Base-by-base conservation (phyloP, 352 stramenopile genomes). In the Pythium aristosporum region DNA sequence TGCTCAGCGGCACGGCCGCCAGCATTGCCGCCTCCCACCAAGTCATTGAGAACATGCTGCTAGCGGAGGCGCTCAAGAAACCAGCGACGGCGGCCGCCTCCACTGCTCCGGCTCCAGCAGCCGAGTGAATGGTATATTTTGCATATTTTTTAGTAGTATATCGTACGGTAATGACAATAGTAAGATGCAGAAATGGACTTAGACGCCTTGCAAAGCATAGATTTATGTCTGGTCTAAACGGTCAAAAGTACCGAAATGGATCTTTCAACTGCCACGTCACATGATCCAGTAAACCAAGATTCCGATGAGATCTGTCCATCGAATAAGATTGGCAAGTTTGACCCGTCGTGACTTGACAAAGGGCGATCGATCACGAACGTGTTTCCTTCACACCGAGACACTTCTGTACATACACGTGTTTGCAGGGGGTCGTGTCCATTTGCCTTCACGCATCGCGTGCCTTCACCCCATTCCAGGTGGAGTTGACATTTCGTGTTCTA, bases 41-140 rank as follows among this genome's bases (percentile, higher is more conserved):
- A 28, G 43, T 68, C 15, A 72, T 72, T 36, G 66, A 72, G 36
- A 68, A 72, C 37, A 65, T 72, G 53, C 66, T 72, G 55, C 47
- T 71, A n/a, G 21, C 30, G 41, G 64, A 71, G 44, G 37, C 54
- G 44, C 54, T 67, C 52, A 67, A 67, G 61, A 58, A 61, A 21
- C 32, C 32, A 8, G 44, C 59, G 2, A 55, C 60, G 25, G 1
- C 57, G n/a, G 42, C 12, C 13, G 47, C 47, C 36, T 11, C 41
- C 28, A 48, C 16, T 11, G 47, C 56, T n/a, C 16, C 18, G 9
- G 44, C 44, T 23, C 1, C 54, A 39, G 42, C 43, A 42, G 41
- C 11, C 12, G 28, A 41, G 12, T 30, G 11, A 52, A 25, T 25
- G 0, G 25, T 50, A 21, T 25, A 25, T 57, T 32, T 44, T 47